Conservation (phyloP, 768 basidiomycete genomes). For the Rhizopogon vesiculosus region DNA sequence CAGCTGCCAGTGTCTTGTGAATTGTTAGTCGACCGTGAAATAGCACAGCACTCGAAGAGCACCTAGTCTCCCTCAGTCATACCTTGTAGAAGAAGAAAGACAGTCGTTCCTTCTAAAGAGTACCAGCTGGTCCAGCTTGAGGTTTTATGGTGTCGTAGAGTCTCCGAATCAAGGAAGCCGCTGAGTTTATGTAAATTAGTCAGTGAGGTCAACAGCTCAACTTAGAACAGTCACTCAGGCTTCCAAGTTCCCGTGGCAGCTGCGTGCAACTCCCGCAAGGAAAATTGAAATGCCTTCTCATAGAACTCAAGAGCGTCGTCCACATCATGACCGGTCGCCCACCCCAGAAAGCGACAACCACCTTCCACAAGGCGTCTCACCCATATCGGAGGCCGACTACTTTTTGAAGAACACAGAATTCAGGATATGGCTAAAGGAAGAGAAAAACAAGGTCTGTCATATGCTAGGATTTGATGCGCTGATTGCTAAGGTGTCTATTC, state of each 20-base stretch:
- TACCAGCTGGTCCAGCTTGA: too few species aligned
- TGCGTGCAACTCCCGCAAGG: background rate
- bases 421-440: slow-evolving; percentile 79
- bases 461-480: slow-evolving; percentile 27
- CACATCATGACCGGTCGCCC: slow-evolving; percentile 26
- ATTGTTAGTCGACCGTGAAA: too few species aligned
- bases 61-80: too few species aligned
- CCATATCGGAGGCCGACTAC: slow-evolving; percentile 81
- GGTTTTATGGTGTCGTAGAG: too few species aligned
- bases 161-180: too few species aligned
- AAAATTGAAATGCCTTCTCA: slow-evolving; percentile 10
- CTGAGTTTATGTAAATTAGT: too few species aligned
- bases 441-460: slow-evolving; percentile 48
- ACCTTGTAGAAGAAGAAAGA: too few species aligned
- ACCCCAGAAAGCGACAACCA: slow-evolving; percentile 39
- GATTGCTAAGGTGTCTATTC: background rate
- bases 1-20: too few species aligned
- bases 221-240: too few species aligned
- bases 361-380: slow-evolving; percentile 52
- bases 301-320: slow-evolving; percentile 1
- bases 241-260: background rate
- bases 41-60: too few species aligned
- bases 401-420: slow-evolving; percentile 89
- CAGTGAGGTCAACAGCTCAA: too few species aligned
- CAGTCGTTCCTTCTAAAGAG: too few species aligned